phyloP scores from a whole-genome alignment of 768 basidiomycete species.

The button mushroom (Agaricus bisporus) region DNA sequence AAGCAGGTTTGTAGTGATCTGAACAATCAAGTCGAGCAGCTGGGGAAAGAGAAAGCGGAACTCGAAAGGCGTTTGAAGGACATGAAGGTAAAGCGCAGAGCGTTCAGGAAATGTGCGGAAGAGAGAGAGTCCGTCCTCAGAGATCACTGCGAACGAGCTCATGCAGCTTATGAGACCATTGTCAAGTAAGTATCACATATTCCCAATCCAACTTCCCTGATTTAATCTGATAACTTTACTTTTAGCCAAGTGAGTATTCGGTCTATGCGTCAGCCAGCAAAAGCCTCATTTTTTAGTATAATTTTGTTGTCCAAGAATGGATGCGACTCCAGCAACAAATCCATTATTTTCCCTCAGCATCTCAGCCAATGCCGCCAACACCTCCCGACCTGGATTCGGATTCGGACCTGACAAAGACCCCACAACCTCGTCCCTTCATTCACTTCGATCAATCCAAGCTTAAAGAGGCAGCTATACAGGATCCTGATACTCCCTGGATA shows the following conservation, averaged over 20 bases:
- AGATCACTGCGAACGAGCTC: slow-evolving; percentile 43
- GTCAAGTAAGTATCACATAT: slow-evolving; percentile 29
- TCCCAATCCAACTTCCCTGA: slow-evolving; percentile 3
- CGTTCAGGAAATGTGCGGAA: slow-evolving; percentile 37
- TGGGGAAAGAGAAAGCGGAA: slow-evolving; percentile 28
- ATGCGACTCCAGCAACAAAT: slow-evolving; percentile 23
- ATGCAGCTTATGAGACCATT: slow-evolving; percentile 33
- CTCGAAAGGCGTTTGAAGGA: slow-evolving; percentile 34
- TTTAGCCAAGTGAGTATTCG: slow-evolving; percentile 25
- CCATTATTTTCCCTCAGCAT: slow-evolving; percentile 13
- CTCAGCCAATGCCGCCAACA: slow-evolving; percentile 9
- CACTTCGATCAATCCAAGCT: slow-evolving; percentile 29
- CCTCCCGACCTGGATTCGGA: slow-evolving; percentile 6
- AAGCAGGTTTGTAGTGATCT: slow-evolving; percentile 26
- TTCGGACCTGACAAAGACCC: slow-evolving; percentile 5
- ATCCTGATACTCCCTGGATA: slow-evolving; percentile 29
- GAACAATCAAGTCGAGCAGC: slow-evolving; percentile 26
- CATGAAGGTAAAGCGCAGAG: slow-evolving; percentile 28
- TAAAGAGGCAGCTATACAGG: slow-evolving; percentile 25
- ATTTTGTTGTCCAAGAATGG: slow-evolving; percentile 26
- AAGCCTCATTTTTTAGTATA: slow-evolving; percentile 21
- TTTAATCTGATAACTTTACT: slow-evolving; percentile 8
- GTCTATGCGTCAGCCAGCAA: background rate
- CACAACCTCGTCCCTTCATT: slow-evolving; percentile 13
- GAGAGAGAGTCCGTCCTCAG: slow-evolving; percentile 46